Evolutionary conservation across 2,329 filamentous ascomycete genomes (phyloP).

Genomic region (Exophiala sp.): DNA sequence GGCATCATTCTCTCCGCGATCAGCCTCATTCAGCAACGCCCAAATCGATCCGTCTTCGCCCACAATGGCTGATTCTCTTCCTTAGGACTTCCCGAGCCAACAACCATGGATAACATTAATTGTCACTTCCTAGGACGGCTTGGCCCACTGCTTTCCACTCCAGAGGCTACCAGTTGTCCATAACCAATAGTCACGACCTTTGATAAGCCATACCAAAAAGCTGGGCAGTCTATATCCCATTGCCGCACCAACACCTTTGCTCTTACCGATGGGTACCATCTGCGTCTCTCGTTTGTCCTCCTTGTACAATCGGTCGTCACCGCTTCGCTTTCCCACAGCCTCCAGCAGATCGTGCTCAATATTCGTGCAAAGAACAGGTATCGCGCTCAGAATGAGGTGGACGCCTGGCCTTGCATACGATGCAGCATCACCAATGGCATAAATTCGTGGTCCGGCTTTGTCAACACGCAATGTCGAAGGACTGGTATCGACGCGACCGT

Average conservation of each 20-base stretch:
- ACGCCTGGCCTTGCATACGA: conserved; percentile 42
- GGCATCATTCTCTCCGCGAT: too few species aligned
- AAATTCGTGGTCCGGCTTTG: conserved; percentile 39
- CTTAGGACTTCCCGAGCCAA: too few species aligned
- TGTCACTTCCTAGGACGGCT: conserved; percentile 34
- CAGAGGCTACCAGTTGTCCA: conserved; percentile 49
- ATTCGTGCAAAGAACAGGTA: conserved; percentile 47
- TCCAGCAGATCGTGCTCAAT: conserved; percentile 50
- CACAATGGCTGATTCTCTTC: too few species aligned
- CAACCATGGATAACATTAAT: too few species aligned
- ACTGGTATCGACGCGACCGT: conserved; percentile 42
- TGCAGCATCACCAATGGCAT: conserved; percentile 48
- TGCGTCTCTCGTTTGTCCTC: conserved; percentile 47
- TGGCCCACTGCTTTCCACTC: conserved; percentile 52
- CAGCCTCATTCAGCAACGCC: too few species aligned
- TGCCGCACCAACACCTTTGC: conserved; percentile 44
- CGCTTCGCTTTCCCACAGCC: conserved; percentile 30
- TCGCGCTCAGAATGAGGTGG: conserved; percentile 40
- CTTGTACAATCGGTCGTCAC: conserved; percentile 36
- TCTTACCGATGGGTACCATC: conserved; percentile 47
- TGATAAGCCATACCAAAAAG: conserved; percentile 48
- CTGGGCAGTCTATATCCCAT: conserved; percentile 46
- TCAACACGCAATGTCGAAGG: conserved; percentile 38
- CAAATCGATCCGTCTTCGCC: too few species aligned
- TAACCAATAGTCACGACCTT: conserved; percentile 52